Percentiles rank a stretch among this genome's conserved stretches.
Conservation (phyloP, 352 stramenopile species). For the Globisporangium cylindrosporum region DNA sequence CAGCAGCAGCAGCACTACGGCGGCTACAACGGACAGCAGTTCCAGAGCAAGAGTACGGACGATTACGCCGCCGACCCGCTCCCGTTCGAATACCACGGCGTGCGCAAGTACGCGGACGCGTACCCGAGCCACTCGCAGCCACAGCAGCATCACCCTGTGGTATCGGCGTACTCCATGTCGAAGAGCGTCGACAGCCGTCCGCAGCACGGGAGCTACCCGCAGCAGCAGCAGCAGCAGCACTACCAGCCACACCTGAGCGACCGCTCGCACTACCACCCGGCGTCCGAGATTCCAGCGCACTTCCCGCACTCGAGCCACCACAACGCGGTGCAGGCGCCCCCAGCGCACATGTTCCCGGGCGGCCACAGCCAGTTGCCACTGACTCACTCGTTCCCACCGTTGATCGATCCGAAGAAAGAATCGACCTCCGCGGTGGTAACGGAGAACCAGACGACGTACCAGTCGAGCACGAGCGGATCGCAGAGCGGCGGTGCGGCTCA, state of each 20-base stretch:
- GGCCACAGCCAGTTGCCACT: slow-evolving; percentile 24
- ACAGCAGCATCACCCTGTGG: neutral
- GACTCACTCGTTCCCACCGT: slow-evolving; percentile 54
- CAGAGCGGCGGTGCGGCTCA: slow-evolving; percentile 34
- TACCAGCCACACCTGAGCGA: slow-evolving; percentile 17
- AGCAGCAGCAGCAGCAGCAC: slow-evolving; percentile 14
- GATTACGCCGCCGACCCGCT: slow-evolving; percentile 78
- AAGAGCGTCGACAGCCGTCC: slow-evolving; percentile 10
- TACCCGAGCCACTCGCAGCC: slow-evolving; percentile 17
- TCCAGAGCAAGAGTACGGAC: slow-evolving; percentile 27
- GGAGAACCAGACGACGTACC: slow-evolving; percentile 30
- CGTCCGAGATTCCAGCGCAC: slow-evolving; percentile 34
- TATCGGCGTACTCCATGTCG: slow-evolving; percentile 8
- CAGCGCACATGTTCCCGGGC: slow-evolving; percentile 18
- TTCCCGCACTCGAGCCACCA: slow-evolving; percentile 31
- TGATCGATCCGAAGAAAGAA: slow-evolving; percentile 57
- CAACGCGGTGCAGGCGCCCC: slow-evolving; percentile 24
- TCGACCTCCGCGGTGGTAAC: neutral
- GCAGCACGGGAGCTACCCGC: slow-evolving; percentile 19
- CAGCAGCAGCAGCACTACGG: slow-evolving; percentile 23
- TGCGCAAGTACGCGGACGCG: slow-evolving; percentile 45
- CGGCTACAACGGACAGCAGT: slow-evolving; percentile 12
- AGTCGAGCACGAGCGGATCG: neutral
- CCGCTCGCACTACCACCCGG: slow-evolving; percentile 19
- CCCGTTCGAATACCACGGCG: slow-evolving; percentile 73